Percentiles rank a stretch among this genome's conserved stretches.
phyloP scores from a whole-genome alignment of 192 early-diverging fungal genomes.

The Chytriomyces confervae region DNA sequence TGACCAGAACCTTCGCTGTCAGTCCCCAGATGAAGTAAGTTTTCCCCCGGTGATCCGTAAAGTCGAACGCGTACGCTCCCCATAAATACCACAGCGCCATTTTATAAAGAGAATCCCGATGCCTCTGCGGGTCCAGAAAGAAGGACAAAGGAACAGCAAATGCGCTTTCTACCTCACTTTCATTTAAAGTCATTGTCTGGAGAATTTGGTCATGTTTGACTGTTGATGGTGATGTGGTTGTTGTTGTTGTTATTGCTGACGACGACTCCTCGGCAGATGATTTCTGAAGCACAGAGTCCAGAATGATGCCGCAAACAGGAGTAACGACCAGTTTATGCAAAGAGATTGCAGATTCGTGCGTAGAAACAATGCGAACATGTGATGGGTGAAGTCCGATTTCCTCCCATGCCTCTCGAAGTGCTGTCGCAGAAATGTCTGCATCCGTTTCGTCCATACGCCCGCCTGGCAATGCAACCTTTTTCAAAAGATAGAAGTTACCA shows the following conservation, averaged over 20 bases:
- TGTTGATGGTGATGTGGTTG: neutral
- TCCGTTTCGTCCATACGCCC: slow-evolving; percentile 38
- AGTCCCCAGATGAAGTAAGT: slow-evolving; percentile 17
- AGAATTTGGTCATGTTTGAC: too few species aligned
- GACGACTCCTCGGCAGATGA: neutral
- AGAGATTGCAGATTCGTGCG: slow-evolving; percentile 33
- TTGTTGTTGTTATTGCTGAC: neutral
- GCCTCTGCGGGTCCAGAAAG: neutral
- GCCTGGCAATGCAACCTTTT: neutral
- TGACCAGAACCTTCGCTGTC: slow-evolving; percentile 17
- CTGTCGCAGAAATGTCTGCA: slow-evolving; percentile 33
- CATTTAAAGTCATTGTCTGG: too few species aligned
- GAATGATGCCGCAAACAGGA: slow-evolving; percentile 36
- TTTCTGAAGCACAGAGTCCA: neutral
- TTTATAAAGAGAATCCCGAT: neutral
- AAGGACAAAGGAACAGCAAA: neutral
- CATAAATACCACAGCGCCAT: neutral
- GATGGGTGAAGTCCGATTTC: slow-evolving; percentile 44
- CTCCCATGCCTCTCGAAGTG: slow-evolving; percentile 46
- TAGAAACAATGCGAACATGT: slow-evolving; percentile 31
- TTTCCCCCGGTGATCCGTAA: neutral
- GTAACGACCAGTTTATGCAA: slow-evolving; percentile 41
- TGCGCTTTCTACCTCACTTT: neutral
- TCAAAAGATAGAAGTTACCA: neutral
- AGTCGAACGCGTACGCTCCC: neutral